phyloP scores from a whole-genome alignment of 164 flowering plant genomes.

The Umbellularia californica region DNA sequence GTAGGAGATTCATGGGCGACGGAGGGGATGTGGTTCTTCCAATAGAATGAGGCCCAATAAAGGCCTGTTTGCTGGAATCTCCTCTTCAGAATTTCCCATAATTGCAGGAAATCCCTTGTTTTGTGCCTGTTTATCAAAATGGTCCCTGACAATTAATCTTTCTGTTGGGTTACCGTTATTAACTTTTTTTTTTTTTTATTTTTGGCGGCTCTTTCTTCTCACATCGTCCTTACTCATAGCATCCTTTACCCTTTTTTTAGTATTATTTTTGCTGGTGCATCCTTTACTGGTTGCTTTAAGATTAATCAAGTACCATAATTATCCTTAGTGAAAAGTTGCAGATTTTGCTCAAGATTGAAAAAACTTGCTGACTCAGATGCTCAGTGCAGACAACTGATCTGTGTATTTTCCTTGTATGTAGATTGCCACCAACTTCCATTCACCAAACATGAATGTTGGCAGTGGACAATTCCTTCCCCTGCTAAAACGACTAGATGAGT shows the following conservation, averaged over 20 bases:
- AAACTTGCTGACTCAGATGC: background rate
- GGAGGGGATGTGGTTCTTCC: too few relatives aligned
- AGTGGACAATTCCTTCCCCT: constrained; percentile 76
- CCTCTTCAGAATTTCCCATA: too few relatives aligned
- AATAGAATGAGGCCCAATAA: too few relatives aligned
- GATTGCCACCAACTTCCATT: constrained; percentile 82
- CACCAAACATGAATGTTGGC: constrained; percentile 77
- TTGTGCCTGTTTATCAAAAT: too few relatives aligned
- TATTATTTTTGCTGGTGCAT: background rate
- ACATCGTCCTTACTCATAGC: background rate
- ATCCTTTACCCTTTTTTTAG: too few relatives aligned
- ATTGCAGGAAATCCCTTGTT: too few relatives aligned
- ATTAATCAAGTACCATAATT: too few relatives aligned
- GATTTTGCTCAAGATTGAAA: background rate
- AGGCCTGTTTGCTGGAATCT: too few relatives aligned
- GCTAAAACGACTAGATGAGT: constrained; percentile 89
- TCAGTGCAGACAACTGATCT: background rate
- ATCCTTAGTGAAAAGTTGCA: background rate
- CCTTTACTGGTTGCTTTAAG: background rate
- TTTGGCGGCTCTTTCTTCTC: background rate
- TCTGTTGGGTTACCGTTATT: too few relatives aligned
- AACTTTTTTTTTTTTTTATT: too few relatives aligned
- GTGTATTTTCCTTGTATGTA: constrained; percentile 26
- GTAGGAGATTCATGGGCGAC: too few relatives aligned
- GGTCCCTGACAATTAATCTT: too few relatives aligned